Evolutionary conservation across 805 yeast species (phyloP), one percentile per base, ranked within the genome.

Genomic region (Yamadazyma philogaea): DNA sequence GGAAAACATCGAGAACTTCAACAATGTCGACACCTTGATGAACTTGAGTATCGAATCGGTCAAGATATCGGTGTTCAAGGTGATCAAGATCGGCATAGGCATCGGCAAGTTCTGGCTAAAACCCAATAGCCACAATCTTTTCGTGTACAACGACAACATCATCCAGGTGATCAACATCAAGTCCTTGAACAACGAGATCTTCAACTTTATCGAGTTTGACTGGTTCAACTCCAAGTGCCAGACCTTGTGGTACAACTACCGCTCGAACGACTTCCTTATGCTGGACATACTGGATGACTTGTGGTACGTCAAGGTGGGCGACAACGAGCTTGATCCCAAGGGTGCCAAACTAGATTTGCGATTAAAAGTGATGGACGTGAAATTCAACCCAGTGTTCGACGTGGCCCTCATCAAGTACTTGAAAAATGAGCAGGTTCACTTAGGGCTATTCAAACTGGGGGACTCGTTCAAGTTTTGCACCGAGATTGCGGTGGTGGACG

Each of bases 61-160:
- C 3, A 63, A 59, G 34, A 19, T 66, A 7, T 45, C 63, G 1
- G 49, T 69, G 2, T 54, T 51, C 42, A 67, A 64, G 37, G 50
- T 65, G 5, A 52, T 70, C 34, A 67, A 66, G 46, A 53, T 68
- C 21, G 57, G 61, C 10, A 58, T 63, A 17, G 65, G 64, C 0
- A 49, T 66, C 10, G 41, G 51, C 4, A 45, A 57, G 12, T 65
- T 51, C 39, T 70, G 74, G 74, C 47, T 68, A 32, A 64, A 67
- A 38, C 55, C 60, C 19, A 65, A 67, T 45, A 66, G 73, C 28
- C 72, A 68, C 45, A 63, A 63, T 47, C 48, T 70, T 40, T 52
- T 68, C 12, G 52, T 68, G 12, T 59, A 52, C 48, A 68, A 59
- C 40, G 50, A 53, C 16, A 46, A 50, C 33, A 47, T 42, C 17